A percentile compares a stretch with the other conserved stretches of the same genome.
These are phyloP conservation scores for Catharanthus roseus DNA, from an alignment of 257 asterid genomes.

Conservation along the genomic window DNA sequence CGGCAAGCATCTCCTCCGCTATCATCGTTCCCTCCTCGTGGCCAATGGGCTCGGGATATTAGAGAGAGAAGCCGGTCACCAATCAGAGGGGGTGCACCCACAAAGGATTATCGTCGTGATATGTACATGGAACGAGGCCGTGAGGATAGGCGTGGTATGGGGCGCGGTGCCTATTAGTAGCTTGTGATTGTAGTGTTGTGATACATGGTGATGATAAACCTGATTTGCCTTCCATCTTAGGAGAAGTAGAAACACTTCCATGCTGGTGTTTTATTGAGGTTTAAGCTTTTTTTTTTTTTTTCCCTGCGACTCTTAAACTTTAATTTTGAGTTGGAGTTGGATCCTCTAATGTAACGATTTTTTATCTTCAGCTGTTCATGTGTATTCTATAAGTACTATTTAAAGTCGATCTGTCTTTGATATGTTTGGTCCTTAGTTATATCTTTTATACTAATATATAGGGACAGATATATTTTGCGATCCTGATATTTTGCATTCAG, in stretches of 20 bases:
- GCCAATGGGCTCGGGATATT: slow-evolving; percentile 54
- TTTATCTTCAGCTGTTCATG: neutral
- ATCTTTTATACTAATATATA: no score
- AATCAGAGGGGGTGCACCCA: slow-evolving; percentile 40
- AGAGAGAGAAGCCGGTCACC: slow-evolving; percentile 80
- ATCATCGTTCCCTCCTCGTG: slow-evolving; percentile 35
- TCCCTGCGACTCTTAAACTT: neutral
- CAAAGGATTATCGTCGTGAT: slow-evolving; percentile 48
- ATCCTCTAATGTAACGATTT: neutral
- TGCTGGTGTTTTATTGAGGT: neutral
- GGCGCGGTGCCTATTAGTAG: slow-evolving; percentile 43
- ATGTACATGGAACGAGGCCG: slow-evolving; percentile 49
- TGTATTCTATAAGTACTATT: no score
- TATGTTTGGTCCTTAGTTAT: no score
- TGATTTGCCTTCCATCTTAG: neutral
- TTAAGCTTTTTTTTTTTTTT: neutral
- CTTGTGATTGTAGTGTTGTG: neutral
- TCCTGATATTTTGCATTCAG: no score
- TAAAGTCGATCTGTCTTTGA: no score
- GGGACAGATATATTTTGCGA: no score
- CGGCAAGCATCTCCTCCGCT: slow-evolving; percentile 48
- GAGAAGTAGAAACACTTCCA: neutral
- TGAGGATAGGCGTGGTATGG: slow-evolving; percentile 49
- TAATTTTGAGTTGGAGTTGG: neutral
- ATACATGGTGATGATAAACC: no score